Percentiles rank a stretch among this genome's conserved stretches.
These are phyloP conservation scores for Phyllosticta capitalensis DNA, from an alignment of 2,329 filamentous ascomycete genomes.

Conservation along the genomic window DNA sequence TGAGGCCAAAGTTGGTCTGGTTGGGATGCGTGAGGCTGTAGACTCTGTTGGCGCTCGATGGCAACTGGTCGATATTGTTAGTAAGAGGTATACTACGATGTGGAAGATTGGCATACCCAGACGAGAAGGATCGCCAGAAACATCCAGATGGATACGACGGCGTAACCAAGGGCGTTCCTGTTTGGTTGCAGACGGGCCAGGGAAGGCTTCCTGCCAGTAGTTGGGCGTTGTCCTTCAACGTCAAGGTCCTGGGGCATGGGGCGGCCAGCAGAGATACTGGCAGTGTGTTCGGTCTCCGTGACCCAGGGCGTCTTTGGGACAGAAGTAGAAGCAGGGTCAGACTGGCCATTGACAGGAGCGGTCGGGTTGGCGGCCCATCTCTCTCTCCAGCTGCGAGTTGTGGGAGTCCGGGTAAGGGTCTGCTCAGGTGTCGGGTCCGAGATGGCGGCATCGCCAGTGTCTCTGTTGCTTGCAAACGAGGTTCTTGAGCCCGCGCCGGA, in stretches of 20 bases:
- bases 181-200: neutral
- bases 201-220: neutral
- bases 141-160: constrained; percentile 61
- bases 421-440: neutral
- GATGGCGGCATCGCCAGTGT: constrained; percentile 7
- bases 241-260: neutral
- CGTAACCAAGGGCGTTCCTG: constrained; percentile 55
- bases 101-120: constrained; percentile 39
- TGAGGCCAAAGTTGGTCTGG: constrained; percentile 43
- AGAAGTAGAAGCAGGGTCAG: neutral
- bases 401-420: neutral
- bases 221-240: neutral
- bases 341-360: neutral
- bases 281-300: neutral
- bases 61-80: constrained; percentile 29
- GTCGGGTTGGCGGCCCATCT: neutral
- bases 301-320: neutral
- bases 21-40: constrained; percentile 55
- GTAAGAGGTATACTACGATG: neutral
- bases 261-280: neutral
- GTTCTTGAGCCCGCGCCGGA: constrained; percentile 17
- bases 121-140: constrained; percentile 63
- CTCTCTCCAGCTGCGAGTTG: neutral
- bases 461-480: constrained; percentile 23
- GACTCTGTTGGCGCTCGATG: constrained; percentile 70